A percentile compares a stretch with the other conserved stretches of the same genome.
Evolutionary conservation across 2,329 filamentous ascomycete species (phyloP).

Genomic region (Aspergillus sergii): DNA sequence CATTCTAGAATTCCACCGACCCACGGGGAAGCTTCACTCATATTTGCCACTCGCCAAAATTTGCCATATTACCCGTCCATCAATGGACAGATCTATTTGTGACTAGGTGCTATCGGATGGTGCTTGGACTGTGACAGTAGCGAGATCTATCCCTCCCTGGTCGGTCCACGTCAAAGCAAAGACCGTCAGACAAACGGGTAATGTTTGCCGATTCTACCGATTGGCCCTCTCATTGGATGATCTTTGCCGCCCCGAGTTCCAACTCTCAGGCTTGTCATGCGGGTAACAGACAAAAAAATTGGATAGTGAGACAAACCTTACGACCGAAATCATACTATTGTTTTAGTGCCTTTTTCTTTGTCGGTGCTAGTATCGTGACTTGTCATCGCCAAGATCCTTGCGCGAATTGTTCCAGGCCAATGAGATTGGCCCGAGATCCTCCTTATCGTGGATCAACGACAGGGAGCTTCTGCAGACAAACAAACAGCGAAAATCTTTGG

Average conservation of each 20-base stretch:
- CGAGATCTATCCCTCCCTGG: neutral
- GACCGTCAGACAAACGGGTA: neutral
- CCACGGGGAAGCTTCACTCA: neutral
- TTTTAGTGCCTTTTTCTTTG: conserved; percentile 3
- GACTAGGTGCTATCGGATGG: neutral
- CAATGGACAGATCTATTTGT: neutral
- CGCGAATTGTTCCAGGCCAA: neutral
- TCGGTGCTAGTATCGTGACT: neutral
- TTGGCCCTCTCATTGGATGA: neutral
- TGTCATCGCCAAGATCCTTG: neutral
- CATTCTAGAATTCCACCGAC: neutral
- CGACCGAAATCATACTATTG: neutral
- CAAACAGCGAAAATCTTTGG: neutral
- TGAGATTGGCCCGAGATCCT: neutral
- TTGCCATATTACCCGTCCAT: neutral
- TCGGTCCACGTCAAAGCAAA: neutral
- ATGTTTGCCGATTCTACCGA: neutral
- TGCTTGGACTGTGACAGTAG: too few species aligned
- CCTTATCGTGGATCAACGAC: neutral
- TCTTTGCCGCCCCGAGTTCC: neutral
- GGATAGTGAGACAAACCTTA: neutral
- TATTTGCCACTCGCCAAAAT: neutral
- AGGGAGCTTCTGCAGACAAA: neutral
- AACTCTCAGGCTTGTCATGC: neutral
- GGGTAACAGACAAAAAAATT: neutral